These are phyloP conservation scores for Pseudopyrenochaeta lycopersici DNA, from an alignment of 2,329 filamentous ascomycete genomes.

Conservation along the genomic window DNA sequence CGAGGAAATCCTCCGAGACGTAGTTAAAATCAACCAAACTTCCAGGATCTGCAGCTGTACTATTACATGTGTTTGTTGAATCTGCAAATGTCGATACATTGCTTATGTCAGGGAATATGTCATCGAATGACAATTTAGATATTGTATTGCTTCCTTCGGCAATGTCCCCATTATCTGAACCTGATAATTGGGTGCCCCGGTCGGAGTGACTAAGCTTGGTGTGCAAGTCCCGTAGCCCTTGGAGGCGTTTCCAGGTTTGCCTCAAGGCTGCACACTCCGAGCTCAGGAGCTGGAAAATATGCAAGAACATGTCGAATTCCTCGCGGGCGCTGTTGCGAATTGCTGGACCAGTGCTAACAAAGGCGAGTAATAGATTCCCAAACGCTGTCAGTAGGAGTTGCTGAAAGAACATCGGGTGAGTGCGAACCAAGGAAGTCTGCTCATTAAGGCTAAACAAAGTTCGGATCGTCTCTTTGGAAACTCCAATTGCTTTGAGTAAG, in stretches of 20 bases:
- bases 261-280: conserved; percentile 9
- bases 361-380: conserved; percentile 12
- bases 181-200: not conserved
- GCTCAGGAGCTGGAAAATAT: conserved; percentile 12
- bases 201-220: conserved; percentile 7
- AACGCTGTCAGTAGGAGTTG: conserved; percentile 15
- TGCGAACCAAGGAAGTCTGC: conserved; percentile 4
- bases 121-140: conserved; percentile 7
- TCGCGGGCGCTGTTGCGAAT: conserved; percentile 5
- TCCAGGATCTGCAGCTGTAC: not conserved
- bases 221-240: conserved; percentile 14
- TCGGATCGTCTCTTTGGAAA: conserved; percentile 12
- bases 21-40: not conserved
- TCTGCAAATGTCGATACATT: not conserved
- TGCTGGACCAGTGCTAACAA: conserved; percentile 9
- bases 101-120: conserved; percentile 6
- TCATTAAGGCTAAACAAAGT: conserved; percentile 7
- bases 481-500: conserved; percentile 11
- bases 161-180: not conserved
- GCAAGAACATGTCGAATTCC: conserved; percentile 18
- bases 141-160: not conserved
- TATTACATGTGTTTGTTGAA: not conserved
- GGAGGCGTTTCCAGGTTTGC: conserved; percentile 13
- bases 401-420: conserved; percentile 19
- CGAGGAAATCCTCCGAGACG: conserved; percentile 3